Evolutionary conservation across 1,284 basidiomycete genomes (phyloP).

Genomic region (Papiliotrema laurentii): DNA sequence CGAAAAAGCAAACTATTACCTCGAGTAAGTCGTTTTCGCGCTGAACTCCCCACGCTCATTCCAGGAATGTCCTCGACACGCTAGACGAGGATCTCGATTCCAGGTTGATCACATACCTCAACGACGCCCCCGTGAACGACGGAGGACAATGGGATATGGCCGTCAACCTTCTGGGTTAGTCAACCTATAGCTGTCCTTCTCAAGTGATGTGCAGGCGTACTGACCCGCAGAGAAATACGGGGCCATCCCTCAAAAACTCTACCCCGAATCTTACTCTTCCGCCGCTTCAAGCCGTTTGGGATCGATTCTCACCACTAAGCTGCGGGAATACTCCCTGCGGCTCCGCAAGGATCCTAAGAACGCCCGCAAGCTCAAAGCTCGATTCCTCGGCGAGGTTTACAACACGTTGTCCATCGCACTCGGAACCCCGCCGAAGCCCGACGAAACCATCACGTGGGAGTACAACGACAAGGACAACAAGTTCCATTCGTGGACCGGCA

Average conservation of each 20-base stretch:
- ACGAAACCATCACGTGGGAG: constrained; percentile 76
- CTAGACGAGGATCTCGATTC: constrained; percentile 75
- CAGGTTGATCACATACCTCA: constrained; percentile 72
- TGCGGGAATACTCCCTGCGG: constrained; percentile 82
- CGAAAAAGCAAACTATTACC: constrained; percentile 91
- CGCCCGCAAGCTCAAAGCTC: constrained; percentile 63
- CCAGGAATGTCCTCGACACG: constrained; percentile 64
- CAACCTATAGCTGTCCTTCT: not conserved
- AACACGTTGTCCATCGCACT: constrained; percentile 79
- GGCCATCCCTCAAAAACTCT: constrained; percentile 72
- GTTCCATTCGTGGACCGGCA: constrained; percentile 66
- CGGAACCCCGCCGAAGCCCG: constrained; percentile 72
- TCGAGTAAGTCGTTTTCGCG: constrained; percentile 57
- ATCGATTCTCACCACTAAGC: constrained; percentile 75
- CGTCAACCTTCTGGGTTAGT: constrained; percentile 68
- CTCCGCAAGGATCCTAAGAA: constrained; percentile 53
- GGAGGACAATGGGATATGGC: constrained; percentile 96
- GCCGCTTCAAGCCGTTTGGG: constrained; percentile 70
- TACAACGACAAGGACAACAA: constrained; percentile 79
- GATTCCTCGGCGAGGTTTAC: constrained; percentile 78
- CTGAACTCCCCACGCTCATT: not conserved
- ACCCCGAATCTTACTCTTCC: constrained; percentile 82
- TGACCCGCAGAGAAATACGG: constrained; percentile 61
- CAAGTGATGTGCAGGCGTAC: no score
- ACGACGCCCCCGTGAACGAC: constrained; percentile 74